A percentile compares a stretch with the other conserved stretches of the same genome.
Evolutionary conservation across 306 rosid species (phyloP).

Genomic region (Lathyrus oleraceus): DNA sequence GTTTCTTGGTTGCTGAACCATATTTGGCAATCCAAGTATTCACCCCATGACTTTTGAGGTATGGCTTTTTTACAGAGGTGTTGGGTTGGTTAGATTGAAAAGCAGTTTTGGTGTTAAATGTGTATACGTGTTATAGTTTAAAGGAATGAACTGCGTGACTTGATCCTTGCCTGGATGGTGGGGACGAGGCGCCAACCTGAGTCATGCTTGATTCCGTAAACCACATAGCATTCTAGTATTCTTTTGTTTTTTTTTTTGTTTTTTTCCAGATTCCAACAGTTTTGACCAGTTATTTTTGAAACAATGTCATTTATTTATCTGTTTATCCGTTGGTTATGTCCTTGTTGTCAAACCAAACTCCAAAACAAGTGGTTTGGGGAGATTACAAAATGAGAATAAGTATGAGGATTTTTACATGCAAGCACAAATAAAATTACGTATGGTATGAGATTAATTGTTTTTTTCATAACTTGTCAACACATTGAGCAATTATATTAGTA

Average conservation of each 20-base stretch:
- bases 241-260: conserved; percentile 8
- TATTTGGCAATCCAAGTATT: conserved; percentile 27
- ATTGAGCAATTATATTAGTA: background rate
- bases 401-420: background rate
- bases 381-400: background rate
- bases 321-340: conserved; percentile 22
- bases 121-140: conserved; percentile 30
- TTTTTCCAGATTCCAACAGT: conserved; percentile 32
- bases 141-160: conserved; percentile 19
- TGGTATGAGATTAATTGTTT: no score
- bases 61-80: conserved; percentile 32
- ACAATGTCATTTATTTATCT: conserved; percentile 36
- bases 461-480: background rate
- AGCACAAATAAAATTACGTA: background rate
- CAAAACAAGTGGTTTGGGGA: background rate
- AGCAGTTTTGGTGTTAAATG: conserved; percentile 46
- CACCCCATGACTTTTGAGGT: conserved; percentile 29
- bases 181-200: conserved; percentile 36
- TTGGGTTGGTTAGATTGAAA: conserved; percentile 35
- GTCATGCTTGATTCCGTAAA: conserved; percentile 31
- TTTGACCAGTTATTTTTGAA: conserved; percentile 41
- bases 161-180: conserved; percentile 35
- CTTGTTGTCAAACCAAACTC: background rate
- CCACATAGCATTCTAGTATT: conserved; percentile 29
- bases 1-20: conserved; percentile 40